These are phyloP conservation scores for Candida namnaoensis DNA, from an alignment of 805 yeast genomes.

Conservation along the genomic window DNA sequence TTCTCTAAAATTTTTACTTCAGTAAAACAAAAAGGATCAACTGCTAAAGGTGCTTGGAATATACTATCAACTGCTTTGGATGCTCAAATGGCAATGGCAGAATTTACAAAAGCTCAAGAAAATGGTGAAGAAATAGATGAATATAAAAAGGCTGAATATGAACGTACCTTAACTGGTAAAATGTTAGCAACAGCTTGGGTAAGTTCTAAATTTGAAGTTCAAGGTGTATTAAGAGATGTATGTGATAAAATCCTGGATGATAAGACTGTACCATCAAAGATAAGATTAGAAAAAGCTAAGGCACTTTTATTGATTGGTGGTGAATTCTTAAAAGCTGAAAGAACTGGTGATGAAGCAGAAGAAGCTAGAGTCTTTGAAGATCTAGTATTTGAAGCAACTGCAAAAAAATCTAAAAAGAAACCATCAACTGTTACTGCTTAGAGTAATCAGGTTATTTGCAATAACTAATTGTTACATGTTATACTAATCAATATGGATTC, in stretches of 20 bases:
- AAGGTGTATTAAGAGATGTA: constrained; percentile 69
- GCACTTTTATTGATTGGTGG: constrained; percentile 70
- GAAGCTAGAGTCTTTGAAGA: constrained; percentile 91
- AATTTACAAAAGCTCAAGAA: constrained; percentile 62
- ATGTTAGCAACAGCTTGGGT: constrained; percentile 94
- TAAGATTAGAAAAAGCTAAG: constrained; percentile 68
- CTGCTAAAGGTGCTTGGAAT: constrained; percentile 75
- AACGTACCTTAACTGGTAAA: constrained; percentile 78
- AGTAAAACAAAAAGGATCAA: constrained; percentile 76
- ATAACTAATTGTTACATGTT: too few relatives aligned
- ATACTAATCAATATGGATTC: too few relatives aligned
- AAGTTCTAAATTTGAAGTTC: constrained; percentile 81
- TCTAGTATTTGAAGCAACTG: constrained; percentile 74
- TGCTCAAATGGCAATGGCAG: constrained; percentile 73
- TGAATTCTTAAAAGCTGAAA: constrained; percentile 52
- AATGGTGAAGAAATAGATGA: constrained; percentile 43
- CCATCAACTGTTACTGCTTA: not conserved
- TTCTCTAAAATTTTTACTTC: constrained; percentile 76
- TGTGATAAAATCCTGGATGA: constrained; percentile 75
- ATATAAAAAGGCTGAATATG: constrained; percentile 67
- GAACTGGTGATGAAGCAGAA: constrained; percentile 85
- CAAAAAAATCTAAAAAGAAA: constrained; percentile 6
- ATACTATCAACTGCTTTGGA: constrained; percentile 81
- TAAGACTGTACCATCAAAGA: constrained; percentile 46
- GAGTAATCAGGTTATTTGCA: too few relatives aligned